phyloP scores from a whole-genome alignment of 441 rosid species.

The Adansonia grandidieri region DNA sequence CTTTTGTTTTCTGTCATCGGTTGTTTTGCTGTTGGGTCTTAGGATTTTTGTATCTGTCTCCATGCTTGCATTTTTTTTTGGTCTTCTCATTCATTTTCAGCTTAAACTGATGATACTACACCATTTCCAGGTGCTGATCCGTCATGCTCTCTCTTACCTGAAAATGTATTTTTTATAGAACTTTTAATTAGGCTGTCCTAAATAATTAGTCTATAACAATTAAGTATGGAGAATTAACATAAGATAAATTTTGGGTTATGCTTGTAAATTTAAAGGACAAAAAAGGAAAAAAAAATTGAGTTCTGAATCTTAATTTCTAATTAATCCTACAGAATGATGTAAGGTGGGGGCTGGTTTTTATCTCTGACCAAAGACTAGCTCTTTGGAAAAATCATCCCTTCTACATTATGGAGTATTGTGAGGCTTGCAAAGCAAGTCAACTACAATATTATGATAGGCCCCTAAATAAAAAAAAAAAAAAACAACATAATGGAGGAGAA shows the following conservation, averaged over 20 bases:
- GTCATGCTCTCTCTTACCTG: not conserved
- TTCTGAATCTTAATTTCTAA: slow-evolving; percentile 12
- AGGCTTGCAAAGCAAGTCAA: not conserved
- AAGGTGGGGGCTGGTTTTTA: slow-evolving; percentile 16
- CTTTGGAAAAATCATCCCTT: not conserved
- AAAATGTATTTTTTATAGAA: not conserved
- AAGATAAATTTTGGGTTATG: not conserved
- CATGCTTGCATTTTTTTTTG: slow-evolving; percentile 1
- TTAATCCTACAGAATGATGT: slow-evolving; percentile 16
- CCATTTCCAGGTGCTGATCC: slow-evolving; percentile 14
- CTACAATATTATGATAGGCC: not conserved
- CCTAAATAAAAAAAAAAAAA: no score
- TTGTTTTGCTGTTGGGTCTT: slow-evolving; percentile 7
- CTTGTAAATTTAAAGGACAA: not conserved
- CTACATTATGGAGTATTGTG: not conserved
- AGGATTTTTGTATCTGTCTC: slow-evolving; percentile 5
- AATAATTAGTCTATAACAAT: not conserved
- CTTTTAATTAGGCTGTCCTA: no score
- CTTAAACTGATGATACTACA: not conserved
- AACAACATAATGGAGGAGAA: slow-evolving; percentile 1
- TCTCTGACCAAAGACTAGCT: not conserved
- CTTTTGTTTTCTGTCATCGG: not conserved
- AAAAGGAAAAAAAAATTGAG: not conserved
- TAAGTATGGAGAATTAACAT: no score
- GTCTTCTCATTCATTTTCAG: not conserved